Evolutionary conservation across 495 filamentous ascomycete genomes (phyloP).

Genomic region (Pseudevernia furfuracea): DNA sequence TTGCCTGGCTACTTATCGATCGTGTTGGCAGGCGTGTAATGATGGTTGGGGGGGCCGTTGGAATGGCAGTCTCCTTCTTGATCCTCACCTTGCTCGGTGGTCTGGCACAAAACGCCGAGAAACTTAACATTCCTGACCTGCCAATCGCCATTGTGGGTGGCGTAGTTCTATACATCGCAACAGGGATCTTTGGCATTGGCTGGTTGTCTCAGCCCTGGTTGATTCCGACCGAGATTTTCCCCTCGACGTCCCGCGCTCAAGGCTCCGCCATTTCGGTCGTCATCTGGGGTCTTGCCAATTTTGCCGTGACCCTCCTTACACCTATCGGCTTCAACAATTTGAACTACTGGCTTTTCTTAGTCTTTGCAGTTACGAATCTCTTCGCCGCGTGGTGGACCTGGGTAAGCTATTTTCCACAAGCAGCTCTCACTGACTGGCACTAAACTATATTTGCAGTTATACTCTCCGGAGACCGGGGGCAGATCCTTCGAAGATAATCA

Average conservation of each 20-base stretch:
- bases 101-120: conserved; percentile 30
- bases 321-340: conserved; percentile 51
- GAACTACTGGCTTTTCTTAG: conserved; percentile 47
- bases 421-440: not conserved
- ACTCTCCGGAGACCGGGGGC: conserved; percentile 46
- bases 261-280: conserved; percentile 47
- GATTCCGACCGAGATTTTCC: conserved; percentile 53
- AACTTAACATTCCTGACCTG: conserved; percentile 32
- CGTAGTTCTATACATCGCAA: conserved; percentile 42
- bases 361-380: conserved; percentile 45
- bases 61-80: conserved; percentile 38
- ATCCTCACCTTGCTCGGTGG: conserved; percentile 43
- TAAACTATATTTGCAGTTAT: conserved; percentile 25
- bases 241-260: conserved; percentile 45
- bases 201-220: conserved; percentile 51
- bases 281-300: conserved; percentile 52
- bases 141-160: conserved; percentile 40
- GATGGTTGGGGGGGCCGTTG: conserved; percentile 41
- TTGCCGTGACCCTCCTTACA: conserved; percentile 46
- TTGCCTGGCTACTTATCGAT: conserved; percentile 47
- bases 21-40: conserved; percentile 44
- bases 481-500: conserved; percentile 51
- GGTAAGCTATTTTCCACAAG: conserved; percentile 17
- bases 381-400: conserved; percentile 48
- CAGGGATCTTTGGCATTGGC: conserved; percentile 49